A percentile compares a stretch with the other conserved stretches of the same genome.
These are phyloP conservation scores for Diaporthe sp. DNA, from an alignment of 2,329 filamentous ascomycete genomes.

Conservation along the genomic window DNA sequence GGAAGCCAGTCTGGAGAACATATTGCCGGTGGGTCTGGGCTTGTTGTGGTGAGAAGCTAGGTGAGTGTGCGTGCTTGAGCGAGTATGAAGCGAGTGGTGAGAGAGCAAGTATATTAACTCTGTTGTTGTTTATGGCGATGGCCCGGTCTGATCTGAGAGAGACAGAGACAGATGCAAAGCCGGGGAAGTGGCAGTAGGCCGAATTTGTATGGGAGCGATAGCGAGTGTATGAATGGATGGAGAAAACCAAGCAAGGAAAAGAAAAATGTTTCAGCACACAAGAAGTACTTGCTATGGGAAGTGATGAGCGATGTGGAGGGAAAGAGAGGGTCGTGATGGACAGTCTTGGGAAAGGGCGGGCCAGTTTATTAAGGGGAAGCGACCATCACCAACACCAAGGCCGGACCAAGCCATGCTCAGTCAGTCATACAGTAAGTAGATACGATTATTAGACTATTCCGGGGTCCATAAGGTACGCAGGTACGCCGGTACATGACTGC, in stretches of 20 bases:
- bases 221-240: slow-evolving; percentile 13
- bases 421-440: slow-evolving; percentile 2
- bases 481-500: slow-evolving; percentile 17
- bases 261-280: slow-evolving; percentile 15
- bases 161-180: slow-evolving; percentile 3
- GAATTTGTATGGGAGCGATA: slow-evolving; percentile 10
- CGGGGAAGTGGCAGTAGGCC: slow-evolving; percentile 15
- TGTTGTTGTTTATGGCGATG: slow-evolving; percentile 8
- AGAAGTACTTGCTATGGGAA: slow-evolving; percentile 12
- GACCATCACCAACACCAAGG: slow-evolving; percentile 24
- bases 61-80: background rate
- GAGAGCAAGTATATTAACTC: slow-evolving; percentile 12
- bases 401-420: slow-evolving; percentile 14
- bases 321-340: slow-evolving; percentile 2
- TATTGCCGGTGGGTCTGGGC: slow-evolving; percentile 44
- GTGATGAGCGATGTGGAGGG: slow-evolving; percentile 22
- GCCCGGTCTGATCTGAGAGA: slow-evolving; percentile 1
- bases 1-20: slow-evolving; percentile 62
- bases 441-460: slow-evolving; percentile 2
- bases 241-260: slow-evolving; percentile 17
- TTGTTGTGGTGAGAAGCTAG: slow-evolving; percentile 4
- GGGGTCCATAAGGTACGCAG: slow-evolving; percentile 15
- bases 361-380: slow-evolving; percentile 33
- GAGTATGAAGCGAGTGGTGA: slow-evolving; percentile 8
- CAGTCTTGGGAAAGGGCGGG: slow-evolving; percentile 20